A percentile compares a stretch with the other conserved stretches of the same genome.
Conservation (phyloP, 495 filamentous ascomycete genomes). For the Ramalina intermedia region DNA sequence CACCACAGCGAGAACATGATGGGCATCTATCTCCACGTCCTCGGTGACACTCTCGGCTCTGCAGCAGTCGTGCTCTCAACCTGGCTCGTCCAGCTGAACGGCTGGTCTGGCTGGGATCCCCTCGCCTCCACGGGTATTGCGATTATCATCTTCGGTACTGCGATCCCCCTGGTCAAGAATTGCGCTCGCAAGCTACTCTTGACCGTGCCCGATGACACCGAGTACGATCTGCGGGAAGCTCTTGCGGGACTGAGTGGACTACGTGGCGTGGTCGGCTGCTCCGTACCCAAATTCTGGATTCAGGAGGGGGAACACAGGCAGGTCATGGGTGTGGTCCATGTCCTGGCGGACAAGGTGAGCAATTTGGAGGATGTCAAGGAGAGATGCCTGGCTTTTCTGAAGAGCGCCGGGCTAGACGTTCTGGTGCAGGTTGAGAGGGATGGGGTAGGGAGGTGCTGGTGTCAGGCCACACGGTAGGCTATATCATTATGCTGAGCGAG, state of each 20-base stretch:
- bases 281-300: constrained; percentile 87
- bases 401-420: constrained; percentile 50
- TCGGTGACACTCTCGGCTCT: constrained; percentile 89
- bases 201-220: constrained; percentile 67
- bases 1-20: constrained; percentile 98
- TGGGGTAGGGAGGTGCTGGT: constrained; percentile 70
- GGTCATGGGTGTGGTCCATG: constrained; percentile 66
- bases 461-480: constrained; percentile 16
- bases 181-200: constrained; percentile 71
- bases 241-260: constrained; percentile 71
- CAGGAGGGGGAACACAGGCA: constrained; percentile 52
- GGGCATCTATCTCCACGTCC: constrained; percentile 93
- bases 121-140: constrained; percentile 89
- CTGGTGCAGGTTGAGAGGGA: constrained; percentile 66
- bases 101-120: constrained; percentile 92
- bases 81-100: constrained; percentile 65
- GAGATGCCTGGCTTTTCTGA: constrained; percentile 42
- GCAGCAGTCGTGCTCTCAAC: constrained; percentile 91
- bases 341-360: constrained; percentile 52
- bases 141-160: constrained; percentile 75
- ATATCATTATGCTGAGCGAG: too few relatives aligned
- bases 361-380: constrained; percentile 68
- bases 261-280: constrained; percentile 72
- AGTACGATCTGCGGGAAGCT: constrained; percentile 78
- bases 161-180: constrained; percentile 73